Evolutionary conservation across 2,329 filamentous ascomycete genomes (phyloP).

Genomic region (Pseudogymnoascus sp.): DNA sequence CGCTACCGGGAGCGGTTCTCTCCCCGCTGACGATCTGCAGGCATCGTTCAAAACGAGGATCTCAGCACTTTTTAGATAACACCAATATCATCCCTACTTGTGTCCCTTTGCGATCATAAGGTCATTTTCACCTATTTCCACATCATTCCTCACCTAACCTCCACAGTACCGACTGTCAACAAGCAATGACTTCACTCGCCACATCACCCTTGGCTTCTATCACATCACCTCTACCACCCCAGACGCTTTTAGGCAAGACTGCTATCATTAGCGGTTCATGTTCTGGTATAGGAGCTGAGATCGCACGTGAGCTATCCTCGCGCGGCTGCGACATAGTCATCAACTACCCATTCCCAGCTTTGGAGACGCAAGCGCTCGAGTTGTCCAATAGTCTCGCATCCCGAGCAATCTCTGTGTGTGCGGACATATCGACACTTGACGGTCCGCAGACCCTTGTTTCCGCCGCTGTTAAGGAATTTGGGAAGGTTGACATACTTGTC

Average conservation of each 20-base stretch:
- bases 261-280: slow-evolving; percentile 41
- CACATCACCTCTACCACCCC: slow-evolving; percentile 15
- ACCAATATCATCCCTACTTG: not conserved
- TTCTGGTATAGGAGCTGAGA: slow-evolving; percentile 38
- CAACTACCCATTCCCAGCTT: slow-evolving; percentile 36
- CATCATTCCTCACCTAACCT: not conserved
- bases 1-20: not conserved
- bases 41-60: not conserved
- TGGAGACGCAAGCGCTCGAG: slow-evolving; percentile 25
- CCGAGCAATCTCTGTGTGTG: slow-evolving; percentile 32
- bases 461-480: slow-evolving; percentile 29
- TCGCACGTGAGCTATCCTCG: slow-evolving; percentile 35
- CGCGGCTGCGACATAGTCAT: slow-evolving; percentile 40
- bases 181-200: not conserved
- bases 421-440: slow-evolving; percentile 32
- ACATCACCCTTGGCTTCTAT: not conserved
- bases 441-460: slow-evolving; percentile 32
- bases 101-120: not conserved
- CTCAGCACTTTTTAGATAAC: not conserved
- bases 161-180: not conserved
- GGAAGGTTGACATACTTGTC: slow-evolving; percentile 35
- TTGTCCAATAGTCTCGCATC: slow-evolving; percentile 25
- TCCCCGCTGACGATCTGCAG: not conserved
- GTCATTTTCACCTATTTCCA: not conserved
- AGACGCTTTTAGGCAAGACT: slow-evolving; percentile 43